Base-by-base conservation (phyloP, 2,329 filamentous ascomycete species). In the Talaromyces sp. region DNA sequence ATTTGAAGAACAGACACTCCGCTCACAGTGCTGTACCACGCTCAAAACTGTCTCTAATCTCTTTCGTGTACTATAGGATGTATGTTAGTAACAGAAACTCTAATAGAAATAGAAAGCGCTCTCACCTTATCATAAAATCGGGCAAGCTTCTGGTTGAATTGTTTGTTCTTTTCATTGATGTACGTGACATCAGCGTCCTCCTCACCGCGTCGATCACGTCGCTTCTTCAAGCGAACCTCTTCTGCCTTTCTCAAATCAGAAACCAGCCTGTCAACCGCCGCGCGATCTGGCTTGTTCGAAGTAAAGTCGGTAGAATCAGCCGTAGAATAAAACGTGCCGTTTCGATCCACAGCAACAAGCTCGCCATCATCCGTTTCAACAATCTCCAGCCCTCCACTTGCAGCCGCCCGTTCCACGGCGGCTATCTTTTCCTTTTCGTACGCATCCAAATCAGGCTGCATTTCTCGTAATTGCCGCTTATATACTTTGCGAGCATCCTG, bases 131-230 rank as follows among this genome's bases (percentile, higher is more conserved):
- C 95, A 81, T 99, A 99, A 82, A 98, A 99, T 70, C 95, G 85
- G 62, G 90, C 84, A 78, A 99, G 83, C 82, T 99, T 98, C 82
- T 96, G 89, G 87, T 99, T 99, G 83, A 99, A 99, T 84, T 97
- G 93, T 84, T 98, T 98, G 84, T 99, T 99, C 89, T 99, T 97
- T 81, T 97, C 93, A 81, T 99, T 99, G 86, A 99, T 99, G 80
- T 97, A 98, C 8, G 94, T 98, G 72, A 98, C 91, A 78, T 99
- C 95, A 33, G 88, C 90, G 57, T 93, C 91, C 68, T 96, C 93
- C 65, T 93, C 92, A 68, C 89, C 90, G 75, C 88, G 86, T 76
- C 93, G 85, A 69, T 96, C 92, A 76, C 87, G 88, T 72, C 93
- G 85, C 82, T 96, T 96, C 85, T 93, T 96, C 73, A 96, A 75